phyloP scores from a whole-genome alignment of 805 yeast genomes.

The Barnettozyma botsteinii region DNA sequence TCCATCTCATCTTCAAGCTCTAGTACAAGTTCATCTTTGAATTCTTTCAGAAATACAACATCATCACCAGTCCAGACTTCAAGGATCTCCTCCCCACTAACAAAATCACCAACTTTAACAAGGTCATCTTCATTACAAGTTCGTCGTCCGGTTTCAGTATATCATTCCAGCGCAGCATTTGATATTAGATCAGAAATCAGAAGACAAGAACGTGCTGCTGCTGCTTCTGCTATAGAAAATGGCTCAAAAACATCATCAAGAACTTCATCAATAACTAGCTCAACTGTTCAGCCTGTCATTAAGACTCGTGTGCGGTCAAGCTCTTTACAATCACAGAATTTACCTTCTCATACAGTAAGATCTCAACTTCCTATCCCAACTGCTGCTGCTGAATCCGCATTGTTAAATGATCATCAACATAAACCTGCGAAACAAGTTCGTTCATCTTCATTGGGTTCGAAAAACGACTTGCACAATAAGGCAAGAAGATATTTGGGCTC shows the following conservation, averaged over 20 bases:
- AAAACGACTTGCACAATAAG: too few species aligned
- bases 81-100: constrained; percentile 16
- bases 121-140: constrained; percentile 4
- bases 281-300: background rate
- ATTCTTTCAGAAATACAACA: background rate
- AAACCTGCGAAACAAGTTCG: constrained; percentile 14
- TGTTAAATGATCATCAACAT: background rate
- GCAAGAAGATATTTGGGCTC: background rate
- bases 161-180: constrained; percentile 21
- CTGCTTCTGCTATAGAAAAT: background rate
- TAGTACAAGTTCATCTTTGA: constrained; percentile 3
- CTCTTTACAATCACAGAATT: constrained; percentile 9
- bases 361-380: constrained; percentile 14
- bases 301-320: constrained; percentile 12
- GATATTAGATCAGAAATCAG: constrained; percentile 24
- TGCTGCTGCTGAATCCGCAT: constrained; percentile 23
- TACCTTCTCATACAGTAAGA: background rate
- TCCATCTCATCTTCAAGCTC: constrained; percentile 6
- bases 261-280: background rate
- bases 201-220: constrained; percentile 19
- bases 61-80: constrained; percentile 16
- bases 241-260: constrained; percentile 8
- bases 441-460: constrained; percentile 17
- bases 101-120: constrained; percentile 11
- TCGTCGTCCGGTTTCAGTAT: constrained; percentile 5